phyloP scores from a whole-genome alignment of 2,329 filamentous ascomycete genomes.

The Trichoderma atroviride region DNA sequence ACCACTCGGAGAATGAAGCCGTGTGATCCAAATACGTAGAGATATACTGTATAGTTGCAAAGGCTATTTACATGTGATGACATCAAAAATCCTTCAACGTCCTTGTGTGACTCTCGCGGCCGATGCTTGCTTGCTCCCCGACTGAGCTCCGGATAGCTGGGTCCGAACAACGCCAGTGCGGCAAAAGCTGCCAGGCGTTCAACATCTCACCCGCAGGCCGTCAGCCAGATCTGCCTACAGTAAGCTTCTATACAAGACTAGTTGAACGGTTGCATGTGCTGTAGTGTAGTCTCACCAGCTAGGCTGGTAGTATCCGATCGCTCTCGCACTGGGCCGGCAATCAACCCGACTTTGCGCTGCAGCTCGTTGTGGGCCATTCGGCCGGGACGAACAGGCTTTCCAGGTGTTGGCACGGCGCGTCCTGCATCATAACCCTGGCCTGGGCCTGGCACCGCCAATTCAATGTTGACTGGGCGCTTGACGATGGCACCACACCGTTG shows the following conservation, averaged over 20 bases:
- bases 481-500: constrained; percentile 5
- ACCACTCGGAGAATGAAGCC: not conserved
- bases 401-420: not conserved
- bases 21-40: not conserved
- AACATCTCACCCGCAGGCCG: not conserved
- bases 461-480: not conserved
- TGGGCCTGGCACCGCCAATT: constrained; percentile 19
- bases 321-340: constrained; percentile 10
- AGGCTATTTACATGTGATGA: not conserved
- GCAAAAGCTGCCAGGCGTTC: not conserved
- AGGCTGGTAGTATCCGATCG: constrained; percentile 12
- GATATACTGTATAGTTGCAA: not conserved
- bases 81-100: not conserved
- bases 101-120: not conserved
- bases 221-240: not conserved
- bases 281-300: not conserved
- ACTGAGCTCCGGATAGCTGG: not conserved
- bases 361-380: constrained; percentile 3
- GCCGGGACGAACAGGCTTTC: not conserved
- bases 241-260: not conserved
- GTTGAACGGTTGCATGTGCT: too few relatives aligned
- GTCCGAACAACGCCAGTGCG: not conserved
- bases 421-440: constrained; percentile 10
- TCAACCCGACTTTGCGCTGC: constrained; percentile 2
- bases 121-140: not conserved